Base-by-base conservation (phyloP, 768 basidiomycete genomes). In the Cubamyces sp. region DNA sequence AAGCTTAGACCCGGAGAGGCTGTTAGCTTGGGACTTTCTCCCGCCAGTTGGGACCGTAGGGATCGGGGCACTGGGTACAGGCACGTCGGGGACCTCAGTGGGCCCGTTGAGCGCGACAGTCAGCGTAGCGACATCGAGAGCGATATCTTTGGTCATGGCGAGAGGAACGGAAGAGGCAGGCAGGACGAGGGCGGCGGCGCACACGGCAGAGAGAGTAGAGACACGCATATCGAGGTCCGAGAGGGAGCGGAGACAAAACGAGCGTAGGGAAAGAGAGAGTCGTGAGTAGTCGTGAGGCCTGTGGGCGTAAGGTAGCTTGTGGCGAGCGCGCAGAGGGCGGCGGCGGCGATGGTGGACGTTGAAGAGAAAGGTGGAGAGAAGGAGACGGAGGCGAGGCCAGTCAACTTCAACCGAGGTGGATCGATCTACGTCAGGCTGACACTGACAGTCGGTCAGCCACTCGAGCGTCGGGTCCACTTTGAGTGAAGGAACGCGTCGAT, bases 101-200 rank as follows among this genome's bases (percentile, higher is more conserved):
- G 65, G 66, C 0, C n/a, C 59, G 18, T 54, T 51, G 12, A 65
- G 11, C 8, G 50, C 62, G 4, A 68, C 18, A 11, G 66, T 70
- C 37, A 66, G 21, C 1, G 55, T 37, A 12, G 26, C 39, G 12
- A 41, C 51, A 16, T 65, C 14, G 5, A 66, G 3, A 25, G 54
- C 47, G 26, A 68, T 4, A 37, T 41, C 64, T 11, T 58, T 61
- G 3, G 64, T 53, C 3, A 26, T 40, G 3, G 40, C 30, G 7
- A 61, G 50, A n/a, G 67, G 69, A 16, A 59, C 69, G n/a, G 69
- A 61, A 11, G 53, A 30, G 25, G 61, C 54, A n/a, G 64, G 64
- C 1, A 59, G 42, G 15, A 64, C 30, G 57, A 58, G 63, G 19
- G 67, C 54, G 26, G 56, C 48, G 1, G 34, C 62, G 54, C 54